phyloP scores from a whole-genome alignment of 768 basidiomycete species.

The Lyophyllum atratum region DNA sequence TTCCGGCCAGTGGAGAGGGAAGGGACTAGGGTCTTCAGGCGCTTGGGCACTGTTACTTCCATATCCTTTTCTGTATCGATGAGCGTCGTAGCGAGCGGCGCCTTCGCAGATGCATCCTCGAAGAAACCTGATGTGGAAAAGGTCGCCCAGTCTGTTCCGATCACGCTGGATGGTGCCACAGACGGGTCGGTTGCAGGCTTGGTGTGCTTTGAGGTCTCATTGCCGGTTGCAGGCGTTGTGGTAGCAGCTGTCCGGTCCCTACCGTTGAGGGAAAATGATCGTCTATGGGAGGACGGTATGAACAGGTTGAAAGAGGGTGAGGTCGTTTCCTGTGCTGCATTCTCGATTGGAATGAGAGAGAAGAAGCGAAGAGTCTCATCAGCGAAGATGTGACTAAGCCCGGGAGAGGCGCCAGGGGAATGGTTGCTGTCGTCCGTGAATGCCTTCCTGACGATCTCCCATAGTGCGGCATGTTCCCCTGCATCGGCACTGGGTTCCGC shows the following conservation, averaged over 20 bases:
- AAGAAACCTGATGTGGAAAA: constrained; percentile 71
- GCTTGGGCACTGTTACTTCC: constrained; percentile 51
- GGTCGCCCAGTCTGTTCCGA: constrained; percentile 61
- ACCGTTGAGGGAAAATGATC: constrained; percentile 30
- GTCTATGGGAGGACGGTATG: constrained; percentile 31
- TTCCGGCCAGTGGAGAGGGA: constrained; percentile 27
- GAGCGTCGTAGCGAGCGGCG: constrained; percentile 57
- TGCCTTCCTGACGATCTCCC: constrained; percentile 55
- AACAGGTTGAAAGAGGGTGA: constrained; percentile 34
- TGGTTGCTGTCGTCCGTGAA: constrained; percentile 33
- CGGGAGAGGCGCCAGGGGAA: constrained; percentile 37
- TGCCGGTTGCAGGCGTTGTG: constrained; percentile 17
- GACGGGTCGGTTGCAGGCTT: constrained; percentile 32
- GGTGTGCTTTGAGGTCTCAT: constrained; percentile 20
- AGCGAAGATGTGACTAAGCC: constrained; percentile 56
- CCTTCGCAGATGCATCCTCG: constrained; percentile 35
- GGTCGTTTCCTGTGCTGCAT: constrained; percentile 27
- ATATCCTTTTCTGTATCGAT: constrained; percentile 60
- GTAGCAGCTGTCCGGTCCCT: constrained; percentile 17
- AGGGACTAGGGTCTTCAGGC: constrained; percentile 21
- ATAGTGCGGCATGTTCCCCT: constrained; percentile 41
- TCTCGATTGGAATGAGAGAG: constrained; percentile 50
- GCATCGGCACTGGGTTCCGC: constrained; percentile 30
- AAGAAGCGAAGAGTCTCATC: constrained; percentile 67
- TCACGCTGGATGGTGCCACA: constrained; percentile 22